Evolutionary conservation across 768 basidiomycete species (phyloP), one percentile per base, ranked within the genome.

Genomic region (Phlebiopsis flavidoalba): DNA sequence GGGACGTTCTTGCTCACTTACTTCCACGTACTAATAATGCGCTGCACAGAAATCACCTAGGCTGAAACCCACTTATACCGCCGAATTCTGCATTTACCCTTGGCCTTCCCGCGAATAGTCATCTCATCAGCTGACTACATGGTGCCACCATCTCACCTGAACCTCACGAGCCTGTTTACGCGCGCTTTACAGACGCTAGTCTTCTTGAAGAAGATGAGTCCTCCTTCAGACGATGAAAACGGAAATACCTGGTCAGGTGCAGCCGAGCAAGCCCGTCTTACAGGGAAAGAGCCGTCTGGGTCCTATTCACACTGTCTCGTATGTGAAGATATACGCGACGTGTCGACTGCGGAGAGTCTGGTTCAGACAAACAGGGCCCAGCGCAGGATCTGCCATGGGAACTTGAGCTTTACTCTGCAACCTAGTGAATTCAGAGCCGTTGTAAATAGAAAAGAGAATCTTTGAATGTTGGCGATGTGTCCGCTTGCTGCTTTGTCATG

Each of bases 311-410:
- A 88, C 75, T 31, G 77, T 87, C 50, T 79, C 83, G n/a, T 88
- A 84, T 66, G 76, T 92, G 65, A 88, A 86, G 70, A 80, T 93
- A 49, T 87, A 91, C 69, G 89, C 89, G 21, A 89, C 82, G 40
- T 93, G 91, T 73, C 81, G 90, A 40, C 72, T 93, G 65, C 77
- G 87, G 63, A 77, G 91, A 68, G 83, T 93, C 31, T 93, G 91
- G 90, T 83, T 91, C 71, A 83, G 80, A 64, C 81, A 88, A 63
- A 73, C 71, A 50, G 79, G 79, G 8, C n/a, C 79, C 81, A 58
- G 70, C 73, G 57, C 80, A 84, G 61, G 78, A 75, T 62, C 70
- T 78, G 8, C 88, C 89, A 35, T 90, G 87, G 88, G 90, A 92
- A 73, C 90, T 91, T 69, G 81, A 86, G 67, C 74, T 91, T 49